Percentiles rank a stretch among this genome's conserved stretches.
phyloP scores from a whole-genome alignment of 345 rosid genomes.

The Hibiscus tridactylites region DNA sequence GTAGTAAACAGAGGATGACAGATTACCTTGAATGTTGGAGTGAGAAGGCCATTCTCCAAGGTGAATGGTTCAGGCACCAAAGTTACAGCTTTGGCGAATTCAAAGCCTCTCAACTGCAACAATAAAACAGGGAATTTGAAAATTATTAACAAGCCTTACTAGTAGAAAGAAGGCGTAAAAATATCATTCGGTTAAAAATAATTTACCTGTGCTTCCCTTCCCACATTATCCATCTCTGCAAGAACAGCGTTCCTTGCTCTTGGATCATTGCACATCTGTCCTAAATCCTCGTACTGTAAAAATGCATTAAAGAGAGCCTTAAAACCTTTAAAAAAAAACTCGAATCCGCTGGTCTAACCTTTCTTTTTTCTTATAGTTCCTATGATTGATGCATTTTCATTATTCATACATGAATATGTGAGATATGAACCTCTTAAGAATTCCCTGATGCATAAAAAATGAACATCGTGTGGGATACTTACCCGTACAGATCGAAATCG shows the following conservation, averaged over 20 bases:
- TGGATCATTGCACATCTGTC: constrained; percentile 55
- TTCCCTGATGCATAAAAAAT: neutral
- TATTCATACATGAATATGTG: neutral
- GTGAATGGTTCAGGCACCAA: constrained; percentile 76
- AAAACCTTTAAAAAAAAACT: neutral
- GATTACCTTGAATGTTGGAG: constrained; percentile 80
- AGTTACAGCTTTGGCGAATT: constrained; percentile 72
- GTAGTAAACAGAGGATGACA: neutral
- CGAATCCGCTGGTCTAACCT: neutral
- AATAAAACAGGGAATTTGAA: neutral
- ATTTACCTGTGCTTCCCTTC: constrained; percentile 64
- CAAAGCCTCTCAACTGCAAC: constrained; percentile 61
- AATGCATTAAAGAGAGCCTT: constrained; percentile 4
- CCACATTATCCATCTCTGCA: constrained; percentile 60
- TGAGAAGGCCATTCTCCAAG: constrained; percentile 68
- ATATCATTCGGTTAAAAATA: neutral
- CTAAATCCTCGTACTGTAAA: constrained; percentile 53
- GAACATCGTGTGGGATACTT: neutral
- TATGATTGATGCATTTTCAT: neutral
- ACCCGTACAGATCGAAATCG: too few relatives aligned
- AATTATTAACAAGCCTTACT: neutral
- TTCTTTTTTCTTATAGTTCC: too few relatives aligned
- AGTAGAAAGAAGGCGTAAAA: neutral
- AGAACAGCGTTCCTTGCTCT: constrained; percentile 58
- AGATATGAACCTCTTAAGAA: neutral